These are phyloP conservation scores for Xenosphaeropsis pyriputrescens DNA, from an alignment of 2,329 filamentous ascomycete species.

Conservation along the genomic window DNA sequence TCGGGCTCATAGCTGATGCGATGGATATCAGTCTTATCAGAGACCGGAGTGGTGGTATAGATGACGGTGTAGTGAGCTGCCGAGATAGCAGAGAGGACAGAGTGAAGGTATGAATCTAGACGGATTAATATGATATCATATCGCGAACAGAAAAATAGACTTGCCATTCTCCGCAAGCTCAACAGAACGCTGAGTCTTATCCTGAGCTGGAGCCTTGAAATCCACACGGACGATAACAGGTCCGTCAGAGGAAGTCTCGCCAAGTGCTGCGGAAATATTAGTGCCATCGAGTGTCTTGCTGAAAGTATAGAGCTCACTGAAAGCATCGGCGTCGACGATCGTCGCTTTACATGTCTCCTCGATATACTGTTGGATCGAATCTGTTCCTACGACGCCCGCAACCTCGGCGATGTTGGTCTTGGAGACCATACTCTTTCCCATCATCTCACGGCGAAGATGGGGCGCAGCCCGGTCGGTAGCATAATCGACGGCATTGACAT, in stretches of 20 bases:
- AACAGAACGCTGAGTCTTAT: neutral
- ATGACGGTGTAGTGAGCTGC: slow-evolving; percentile 55
- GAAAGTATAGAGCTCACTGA: too few species aligned
- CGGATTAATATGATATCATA: slow-evolving; percentile 3
- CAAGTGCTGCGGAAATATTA: too few species aligned
- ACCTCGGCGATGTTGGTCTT: slow-evolving; percentile 35
- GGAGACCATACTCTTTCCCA: neutral
- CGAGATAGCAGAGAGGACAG: slow-evolving; percentile 29
- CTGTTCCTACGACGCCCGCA: slow-evolving; percentile 23
- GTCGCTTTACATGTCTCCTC: neutral
- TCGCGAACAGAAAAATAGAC: slow-evolving; percentile 1
- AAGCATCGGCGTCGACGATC: too few species aligned
- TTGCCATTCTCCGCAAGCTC: neutral
- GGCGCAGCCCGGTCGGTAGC: slow-evolving; percentile 29
- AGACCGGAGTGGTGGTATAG: slow-evolving; percentile 50
- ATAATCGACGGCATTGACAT: slow-evolving; percentile 58
- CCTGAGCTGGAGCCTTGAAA: neutral
- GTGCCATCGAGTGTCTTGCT: too few species aligned
- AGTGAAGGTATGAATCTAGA: slow-evolving; percentile 28
- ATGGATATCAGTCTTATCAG: slow-evolving; percentile 16
- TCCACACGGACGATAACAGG: neutral
- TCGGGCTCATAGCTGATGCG: slow-evolving; percentile 46
- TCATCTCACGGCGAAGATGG: slow-evolving; percentile 20
- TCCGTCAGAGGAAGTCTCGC: too few species aligned
- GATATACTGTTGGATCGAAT: neutral